A percentile compares a stretch with the other conserved stretches of the same genome.
Conservation (phyloP, 495 filamentous ascomycete genomes). For the Penicillium tannophilum region DNA sequence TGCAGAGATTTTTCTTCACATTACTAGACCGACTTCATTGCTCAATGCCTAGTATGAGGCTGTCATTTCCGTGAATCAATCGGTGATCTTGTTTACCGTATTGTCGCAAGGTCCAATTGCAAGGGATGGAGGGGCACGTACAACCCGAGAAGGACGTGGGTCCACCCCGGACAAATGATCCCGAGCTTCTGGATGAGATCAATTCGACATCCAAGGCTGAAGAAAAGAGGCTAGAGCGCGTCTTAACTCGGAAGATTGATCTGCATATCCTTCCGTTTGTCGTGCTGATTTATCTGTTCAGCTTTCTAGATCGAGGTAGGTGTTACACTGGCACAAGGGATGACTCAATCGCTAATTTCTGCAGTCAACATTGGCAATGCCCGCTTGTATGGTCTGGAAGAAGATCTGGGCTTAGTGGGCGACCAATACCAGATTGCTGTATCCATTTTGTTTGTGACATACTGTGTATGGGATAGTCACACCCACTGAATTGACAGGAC, state of each 20-base stretch:
- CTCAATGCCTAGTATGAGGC: not conserved
- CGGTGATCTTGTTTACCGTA: not conserved
- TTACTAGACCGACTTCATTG: not conserved
- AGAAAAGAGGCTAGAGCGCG: conserved; percentile 46
- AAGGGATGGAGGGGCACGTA: conserved; percentile 1
- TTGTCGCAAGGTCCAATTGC: not conserved
- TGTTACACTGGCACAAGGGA: conserved; percentile 14
- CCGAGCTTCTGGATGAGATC: conserved; percentile 12
- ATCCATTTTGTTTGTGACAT: conserved; percentile 74
- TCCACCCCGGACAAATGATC: conserved; percentile 1
- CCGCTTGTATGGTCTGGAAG: conserved; percentile 66
- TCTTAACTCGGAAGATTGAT: conserved; percentile 58
- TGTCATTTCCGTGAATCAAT: not conserved
- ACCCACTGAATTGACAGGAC: not conserved
- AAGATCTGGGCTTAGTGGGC: conserved; percentile 61
- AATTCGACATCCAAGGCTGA: conserved; percentile 29
- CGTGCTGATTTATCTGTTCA: conserved; percentile 63
- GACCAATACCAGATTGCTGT: conserved; percentile 72
- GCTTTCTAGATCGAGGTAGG: conserved; percentile 63
- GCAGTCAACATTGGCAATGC: conserved; percentile 78
- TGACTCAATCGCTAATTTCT: conserved; percentile 20
- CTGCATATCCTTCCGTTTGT: conserved; percentile 61
- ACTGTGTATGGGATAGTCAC: conserved; percentile 43
- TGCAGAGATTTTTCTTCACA: conserved; percentile 1
- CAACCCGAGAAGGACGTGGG: conserved; percentile 1